These are phyloP conservation scores for Penicillium hesseltinei DNA, from an alignment of 2,329 filamentous ascomycete species.

Conservation along the genomic window DNA sequence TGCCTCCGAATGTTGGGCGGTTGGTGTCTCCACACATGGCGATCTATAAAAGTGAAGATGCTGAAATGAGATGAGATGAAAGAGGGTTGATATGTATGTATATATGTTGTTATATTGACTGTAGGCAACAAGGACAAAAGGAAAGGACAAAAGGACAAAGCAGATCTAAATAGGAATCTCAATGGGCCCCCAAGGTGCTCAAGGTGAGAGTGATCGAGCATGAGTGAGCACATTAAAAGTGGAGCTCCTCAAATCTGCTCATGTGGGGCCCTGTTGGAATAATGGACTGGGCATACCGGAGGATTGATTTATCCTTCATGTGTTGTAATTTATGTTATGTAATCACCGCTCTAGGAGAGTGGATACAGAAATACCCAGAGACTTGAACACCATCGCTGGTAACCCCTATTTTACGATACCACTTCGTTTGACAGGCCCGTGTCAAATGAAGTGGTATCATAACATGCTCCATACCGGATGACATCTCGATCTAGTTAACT, in stretches of 20 bases:
- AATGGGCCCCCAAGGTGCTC: slow-evolving; percentile 6
- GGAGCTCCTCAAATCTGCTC: slow-evolving; percentile 20
- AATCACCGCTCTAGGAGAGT: too few species aligned
- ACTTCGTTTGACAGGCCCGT: too few species aligned
- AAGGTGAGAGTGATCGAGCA: slow-evolving; percentile 31
- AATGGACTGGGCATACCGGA: too few species aligned
- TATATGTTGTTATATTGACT: not conserved
- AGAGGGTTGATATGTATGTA: not conserved
- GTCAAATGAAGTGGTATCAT: too few species aligned
- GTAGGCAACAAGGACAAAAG: not conserved
- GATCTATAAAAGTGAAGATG: slow-evolving; percentile 29
- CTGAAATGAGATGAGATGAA: not conserved
- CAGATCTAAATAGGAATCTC: slow-evolving; percentile 6
- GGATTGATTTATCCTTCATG: too few species aligned
- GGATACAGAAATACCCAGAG: too few species aligned
- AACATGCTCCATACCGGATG: too few species aligned
- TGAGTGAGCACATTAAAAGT: slow-evolving; percentile 14
- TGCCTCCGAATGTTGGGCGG: slow-evolving; percentile 46
- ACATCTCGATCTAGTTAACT: too few species aligned
- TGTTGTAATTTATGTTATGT: too few species aligned
- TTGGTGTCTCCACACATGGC: slow-evolving; percentile 50
- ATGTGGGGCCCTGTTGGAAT: slow-evolving; percentile 2
- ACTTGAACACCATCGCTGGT: too few species aligned
- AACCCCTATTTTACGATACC: too few species aligned
- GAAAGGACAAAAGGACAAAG: not conserved